Evolutionary conservation across 164 flowering plant species (phyloP).

Genomic region (Tetracentron sinense): DNA sequence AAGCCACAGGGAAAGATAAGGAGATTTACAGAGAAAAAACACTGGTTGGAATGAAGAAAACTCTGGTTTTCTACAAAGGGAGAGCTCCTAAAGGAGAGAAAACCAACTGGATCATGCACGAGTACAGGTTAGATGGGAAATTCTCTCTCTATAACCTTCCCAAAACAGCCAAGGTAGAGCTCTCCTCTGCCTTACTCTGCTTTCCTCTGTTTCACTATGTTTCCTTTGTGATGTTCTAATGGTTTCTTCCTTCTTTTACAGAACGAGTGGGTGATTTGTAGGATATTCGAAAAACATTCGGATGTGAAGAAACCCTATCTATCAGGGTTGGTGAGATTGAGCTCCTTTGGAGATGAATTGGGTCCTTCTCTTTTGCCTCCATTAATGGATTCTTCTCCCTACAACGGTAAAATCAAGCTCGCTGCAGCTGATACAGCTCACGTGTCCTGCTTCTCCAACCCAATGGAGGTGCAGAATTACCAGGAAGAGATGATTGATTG

Average conservation of each 20-base stretch:
- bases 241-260: conserved; percentile 20
- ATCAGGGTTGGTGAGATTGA: conserved; percentile 15
- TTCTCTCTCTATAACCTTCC: conserved; percentile 15
- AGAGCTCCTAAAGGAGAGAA: conserved; percentile 96
- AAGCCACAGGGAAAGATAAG: conserved; percentile 24
- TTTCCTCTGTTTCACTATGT: background rate
- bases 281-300: conserved; percentile 72
- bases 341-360: conserved; percentile 25
- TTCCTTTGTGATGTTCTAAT: background rate
- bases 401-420: conserved; percentile 17
- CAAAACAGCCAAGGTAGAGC: conserved; percentile 10
- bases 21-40: conserved; percentile 43
- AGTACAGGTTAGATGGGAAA: conserved; percentile 79
- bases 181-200: background rate
- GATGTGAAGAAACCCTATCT: conserved; percentile 14
- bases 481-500: conserved; percentile 16
- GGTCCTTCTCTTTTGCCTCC: conserved; percentile 13
- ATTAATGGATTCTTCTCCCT: conserved; percentile 46
- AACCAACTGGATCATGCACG: conserved; percentile 94
- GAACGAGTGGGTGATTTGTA: conserved; percentile 98
- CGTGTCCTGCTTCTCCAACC: conserved; percentile 90
- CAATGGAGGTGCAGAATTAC: conserved; percentile 19
- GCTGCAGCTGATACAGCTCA: conserved; percentile 24
- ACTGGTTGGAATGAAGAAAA: conserved; percentile 93
- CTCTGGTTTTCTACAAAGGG: conserved; percentile 88